Percentiles rank a stretch among this genome's conserved stretches.
phyloP scores from a whole-genome alignment of 768 basidiomycete genomes.

The Tylopilus subfusipes region DNA sequence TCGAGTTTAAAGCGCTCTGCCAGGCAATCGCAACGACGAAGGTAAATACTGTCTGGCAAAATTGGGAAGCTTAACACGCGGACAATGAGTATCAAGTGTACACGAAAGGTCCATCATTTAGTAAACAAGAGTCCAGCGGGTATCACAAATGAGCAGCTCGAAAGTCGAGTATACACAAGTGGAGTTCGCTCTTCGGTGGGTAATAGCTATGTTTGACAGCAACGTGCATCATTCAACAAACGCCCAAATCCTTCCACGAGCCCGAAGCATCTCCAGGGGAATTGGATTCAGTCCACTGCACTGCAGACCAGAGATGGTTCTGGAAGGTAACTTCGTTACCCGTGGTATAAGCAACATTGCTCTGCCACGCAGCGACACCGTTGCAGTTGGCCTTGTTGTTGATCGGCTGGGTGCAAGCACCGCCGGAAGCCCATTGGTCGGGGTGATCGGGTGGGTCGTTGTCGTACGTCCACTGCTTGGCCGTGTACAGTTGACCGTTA shows the following conservation, averaged over 20 bases:
- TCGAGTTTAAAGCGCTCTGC: too few relatives aligned
- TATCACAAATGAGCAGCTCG: too few relatives aligned
- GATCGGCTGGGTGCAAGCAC: slow-evolving; percentile 19
- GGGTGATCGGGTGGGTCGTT: slow-evolving; percentile 11
- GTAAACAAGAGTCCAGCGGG: too few relatives aligned
- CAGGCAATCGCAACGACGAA: too few relatives aligned
- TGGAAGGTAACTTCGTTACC: slow-evolving; percentile 19
- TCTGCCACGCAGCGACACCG: slow-evolving; percentile 21
- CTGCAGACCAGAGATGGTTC: slow-evolving; percentile 19
- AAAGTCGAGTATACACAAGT: too few relatives aligned
- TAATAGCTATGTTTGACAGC: too few relatives aligned
- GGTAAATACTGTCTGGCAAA: too few relatives aligned
- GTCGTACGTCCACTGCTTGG: slow-evolving; percentile 27
- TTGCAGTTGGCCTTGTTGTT: slow-evolving; percentile 22
- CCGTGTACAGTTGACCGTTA: slow-evolving; percentile 19
- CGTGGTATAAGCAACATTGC: slow-evolving; percentile 9
- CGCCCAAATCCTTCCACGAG: slow-evolving; percentile 22
- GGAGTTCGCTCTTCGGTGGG: too few relatives aligned
- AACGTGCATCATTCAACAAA: slow-evolving; percentile 17
- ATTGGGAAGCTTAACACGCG: too few relatives aligned
- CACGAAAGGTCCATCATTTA: too few relatives aligned
- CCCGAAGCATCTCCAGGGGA: slow-evolving; percentile 25
- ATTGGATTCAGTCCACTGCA: slow-evolving; percentile 24
- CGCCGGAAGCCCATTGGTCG: slow-evolving; percentile 17
- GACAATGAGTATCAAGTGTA: too few relatives aligned